Conservation (phyloP, 2,329 filamentous ascomycete genomes). For the Chaetomiaceae sp. region DNA sequence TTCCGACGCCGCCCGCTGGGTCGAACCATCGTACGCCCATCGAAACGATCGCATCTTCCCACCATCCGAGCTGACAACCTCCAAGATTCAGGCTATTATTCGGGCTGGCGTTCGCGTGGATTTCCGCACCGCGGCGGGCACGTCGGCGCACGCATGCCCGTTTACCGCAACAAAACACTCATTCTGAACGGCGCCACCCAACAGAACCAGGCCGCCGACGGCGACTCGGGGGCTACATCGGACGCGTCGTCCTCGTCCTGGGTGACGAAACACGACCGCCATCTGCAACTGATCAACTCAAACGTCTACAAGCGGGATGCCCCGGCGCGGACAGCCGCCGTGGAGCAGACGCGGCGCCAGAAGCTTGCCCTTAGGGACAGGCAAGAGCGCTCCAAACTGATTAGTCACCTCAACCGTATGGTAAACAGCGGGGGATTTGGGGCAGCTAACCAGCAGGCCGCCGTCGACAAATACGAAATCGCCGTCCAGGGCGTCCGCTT, state of each 20-base stretch:
- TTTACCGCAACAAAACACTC: constrained; percentile 49
- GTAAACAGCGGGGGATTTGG: constrained; percentile 21
- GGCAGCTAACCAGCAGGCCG: constrained; percentile 27
- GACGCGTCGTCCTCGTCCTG: constrained; percentile 44
- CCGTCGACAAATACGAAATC: constrained; percentile 52
- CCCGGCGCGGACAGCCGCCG: constrained; percentile 61
- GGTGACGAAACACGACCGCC: constrained; percentile 68
- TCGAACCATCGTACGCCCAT: constrained; percentile 33
- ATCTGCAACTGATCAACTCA: constrained; percentile 77
- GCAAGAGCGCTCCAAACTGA: constrained; percentile 54
- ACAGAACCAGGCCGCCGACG: constrained; percentile 25
- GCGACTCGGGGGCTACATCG: constrained; percentile 27
- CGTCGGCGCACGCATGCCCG: constrained; percentile 33
- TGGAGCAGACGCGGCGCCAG: constrained; percentile 60
- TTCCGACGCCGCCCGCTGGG: constrained; percentile 21
- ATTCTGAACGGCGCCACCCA: constrained; percentile 49
- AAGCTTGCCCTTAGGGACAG: constrained; percentile 49
- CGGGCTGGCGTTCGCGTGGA: constrained; percentile 24
- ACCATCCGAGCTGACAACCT: constrained; percentile 12
- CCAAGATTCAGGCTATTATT: constrained; percentile 18
- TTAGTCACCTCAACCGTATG: constrained; percentile 38
- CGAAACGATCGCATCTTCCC: constrained; percentile 4
- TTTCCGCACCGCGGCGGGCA: constrained; percentile 31
- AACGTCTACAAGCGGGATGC: constrained; percentile 69
- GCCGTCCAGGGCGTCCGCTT: constrained; percentile 68